Percentiles rank a stretch among this genome's conserved stretches.
These are phyloP conservation scores for Candida ulmi DNA, from an alignment of 805 yeast species.

Conservation along the genomic window DNA sequence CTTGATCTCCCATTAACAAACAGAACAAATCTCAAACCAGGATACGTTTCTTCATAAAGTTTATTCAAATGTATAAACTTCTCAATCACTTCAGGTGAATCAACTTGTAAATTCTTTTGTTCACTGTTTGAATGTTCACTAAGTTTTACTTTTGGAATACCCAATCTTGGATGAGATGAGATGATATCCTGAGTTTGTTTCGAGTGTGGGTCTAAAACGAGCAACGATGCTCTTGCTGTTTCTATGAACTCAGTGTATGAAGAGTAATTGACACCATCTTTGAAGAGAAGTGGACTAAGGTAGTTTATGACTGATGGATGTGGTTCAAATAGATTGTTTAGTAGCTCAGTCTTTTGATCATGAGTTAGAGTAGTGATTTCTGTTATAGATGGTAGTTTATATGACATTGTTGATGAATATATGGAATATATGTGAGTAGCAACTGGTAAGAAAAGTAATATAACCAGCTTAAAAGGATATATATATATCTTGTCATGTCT, in stretches of 20 bases:
- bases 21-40: constrained; percentile 77
- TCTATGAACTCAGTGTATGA: constrained; percentile 14
- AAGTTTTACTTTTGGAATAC: constrained; percentile 51
- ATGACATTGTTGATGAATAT: constrained; percentile 9
- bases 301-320: constrained; percentile 15
- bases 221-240: constrained; percentile 8
- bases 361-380: constrained; percentile 17
- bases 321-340: constrained; percentile 31
- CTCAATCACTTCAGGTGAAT: constrained; percentile 34
- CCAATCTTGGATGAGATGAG: constrained; percentile 90
- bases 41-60: constrained; percentile 56
- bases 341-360: constrained; percentile 30
- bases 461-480: too few species aligned
- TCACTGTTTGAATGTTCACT: constrained; percentile 66
- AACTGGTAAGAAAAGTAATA: too few species aligned
- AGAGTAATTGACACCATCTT: background rate
- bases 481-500: too few species aligned
- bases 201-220: constrained; percentile 11
- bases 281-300: constrained; percentile 12
- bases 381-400: constrained; percentile 28
- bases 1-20: constrained; percentile 84
- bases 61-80: constrained; percentile 50
- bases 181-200: constrained; percentile 41
- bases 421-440: too few species aligned
- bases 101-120: constrained; percentile 56